Evolutionary conservation across 2,329 filamentous ascomycete genomes (phyloP).

Genomic region (Monilinia vaccinii-corymbosi): DNA sequence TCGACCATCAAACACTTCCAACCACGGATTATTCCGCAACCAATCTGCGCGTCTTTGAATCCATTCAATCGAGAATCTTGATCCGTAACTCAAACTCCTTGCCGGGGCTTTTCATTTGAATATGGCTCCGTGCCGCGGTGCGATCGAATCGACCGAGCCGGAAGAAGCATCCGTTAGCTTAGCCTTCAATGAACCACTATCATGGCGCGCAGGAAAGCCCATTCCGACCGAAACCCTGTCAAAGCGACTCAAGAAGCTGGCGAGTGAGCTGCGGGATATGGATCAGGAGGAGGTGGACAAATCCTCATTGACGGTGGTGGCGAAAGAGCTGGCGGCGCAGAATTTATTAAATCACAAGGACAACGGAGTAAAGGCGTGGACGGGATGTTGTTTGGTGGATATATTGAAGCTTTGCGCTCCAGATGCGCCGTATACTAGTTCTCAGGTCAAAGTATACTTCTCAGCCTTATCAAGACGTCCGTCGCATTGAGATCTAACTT

Average conservation of each 20-base stretch:
- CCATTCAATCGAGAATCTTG: background rate
- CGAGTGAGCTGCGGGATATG: conserved; percentile 72
- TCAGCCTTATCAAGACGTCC: background rate
- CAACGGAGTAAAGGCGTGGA: conserved; percentile 81
- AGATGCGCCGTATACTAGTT: conserved; percentile 83
- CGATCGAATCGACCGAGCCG: conserved; percentile 21
- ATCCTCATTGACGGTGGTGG: conserved; percentile 74
- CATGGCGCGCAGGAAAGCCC: conserved; percentile 85
- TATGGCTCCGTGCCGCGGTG: conserved; percentile 30
- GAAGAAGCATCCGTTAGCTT: conserved; percentile 40
- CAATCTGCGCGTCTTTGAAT: background rate
- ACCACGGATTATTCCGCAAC: background rate
- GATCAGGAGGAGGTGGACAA: conserved; percentile 81
- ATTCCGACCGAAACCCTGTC: conserved; percentile 79
- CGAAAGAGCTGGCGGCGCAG: conserved; percentile 73
- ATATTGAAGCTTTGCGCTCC: conserved; percentile 88
- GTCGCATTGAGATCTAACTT: background rate
- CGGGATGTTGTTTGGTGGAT: conserved; percentile 83
- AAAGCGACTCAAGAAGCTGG: conserved; percentile 68
- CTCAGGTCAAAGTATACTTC: conserved; percentile 71
- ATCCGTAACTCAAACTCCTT: background rate
- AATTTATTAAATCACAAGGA: conserved; percentile 88
- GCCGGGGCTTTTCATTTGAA: conserved; percentile 10
- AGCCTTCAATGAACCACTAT: conserved; percentile 75
- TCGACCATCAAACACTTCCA: background rate